A percentile compares a stretch with the other conserved stretches of the same genome.
Conservation (phyloP, 169 alveolate species). For the Ichthyophthirius multifiliis region DNA sequence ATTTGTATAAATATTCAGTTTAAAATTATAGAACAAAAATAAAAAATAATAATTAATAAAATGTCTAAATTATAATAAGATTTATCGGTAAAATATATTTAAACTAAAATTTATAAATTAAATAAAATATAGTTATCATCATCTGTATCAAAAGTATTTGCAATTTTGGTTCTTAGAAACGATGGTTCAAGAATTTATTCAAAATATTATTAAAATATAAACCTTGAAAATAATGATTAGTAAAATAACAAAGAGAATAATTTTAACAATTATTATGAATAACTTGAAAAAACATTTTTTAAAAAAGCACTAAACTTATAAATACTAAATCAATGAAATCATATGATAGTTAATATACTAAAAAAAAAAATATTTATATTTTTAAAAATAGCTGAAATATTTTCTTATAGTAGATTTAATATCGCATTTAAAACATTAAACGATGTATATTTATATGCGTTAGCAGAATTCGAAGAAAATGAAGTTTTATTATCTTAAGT, state of each 20-base stretch:
- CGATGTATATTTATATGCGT: neutral
- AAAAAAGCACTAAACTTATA: neutral
- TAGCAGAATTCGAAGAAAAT: conserved; percentile 12
- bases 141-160: conserved; percentile 6
- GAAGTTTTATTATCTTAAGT: neutral
- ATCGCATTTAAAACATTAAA: neutral
- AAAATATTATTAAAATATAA: neutral
- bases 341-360: neutral
- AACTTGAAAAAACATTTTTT: conserved; percentile 5
- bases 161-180: neutral
- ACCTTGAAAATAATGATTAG: neutral
- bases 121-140: too few relatives aligned
- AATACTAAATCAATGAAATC: conserved; percentile 10
- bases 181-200: conserved; percentile 27
- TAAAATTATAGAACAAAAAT: too few relatives aligned
- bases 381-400: conserved; percentile 13
- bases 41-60: too few relatives aligned
- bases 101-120: too few relatives aligned
- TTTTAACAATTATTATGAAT: neutral
- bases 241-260: neutral
- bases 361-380: neutral
- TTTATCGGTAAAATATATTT: too few relatives aligned
- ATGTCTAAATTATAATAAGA: too few relatives aligned
- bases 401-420: neutral
- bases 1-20: too few relatives aligned